phyloP scores from a whole-genome alignment of 2,329 filamentous ascomycete genomes.

The Penicillium sp. region DNA sequence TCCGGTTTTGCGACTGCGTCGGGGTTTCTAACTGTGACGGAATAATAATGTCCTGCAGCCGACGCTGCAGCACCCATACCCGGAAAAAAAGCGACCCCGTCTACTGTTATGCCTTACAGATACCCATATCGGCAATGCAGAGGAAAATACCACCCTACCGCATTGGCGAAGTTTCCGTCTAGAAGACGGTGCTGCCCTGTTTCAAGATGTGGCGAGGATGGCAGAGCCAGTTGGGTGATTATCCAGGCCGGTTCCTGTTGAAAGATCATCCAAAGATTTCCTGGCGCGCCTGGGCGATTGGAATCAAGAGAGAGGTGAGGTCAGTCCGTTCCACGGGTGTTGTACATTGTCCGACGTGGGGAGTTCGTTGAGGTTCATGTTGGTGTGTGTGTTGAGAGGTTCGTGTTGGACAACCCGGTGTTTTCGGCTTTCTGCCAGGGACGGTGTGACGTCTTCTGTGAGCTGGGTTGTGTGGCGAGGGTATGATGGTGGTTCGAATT shows the following conservation, averaged over 20 bases:
- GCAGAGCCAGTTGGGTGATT: not conserved
- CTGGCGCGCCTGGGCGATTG: not conserved
- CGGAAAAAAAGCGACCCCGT: not conserved
- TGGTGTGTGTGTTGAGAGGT: slow-evolving; percentile 18
- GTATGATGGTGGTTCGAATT: not conserved
- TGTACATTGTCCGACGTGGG: not conserved
- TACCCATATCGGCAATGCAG: no score
- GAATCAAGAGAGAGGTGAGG: not conserved
- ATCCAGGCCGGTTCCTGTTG: not conserved
- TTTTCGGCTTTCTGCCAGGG: slow-evolving; percentile 25
- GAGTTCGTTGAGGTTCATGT: slow-evolving; percentile 28
- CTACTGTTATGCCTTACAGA: not conserved
- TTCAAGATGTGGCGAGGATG: no score
- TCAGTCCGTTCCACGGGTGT: not conserved
- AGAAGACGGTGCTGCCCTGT: not conserved
- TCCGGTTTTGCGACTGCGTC: not conserved
- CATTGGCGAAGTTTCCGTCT: not conserved
- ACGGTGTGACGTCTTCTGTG: slow-evolving; percentile 3
- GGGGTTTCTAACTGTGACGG: not conserved
- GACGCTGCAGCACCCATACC: not conserved
- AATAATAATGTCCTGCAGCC: not conserved
- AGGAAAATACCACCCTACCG: not conserved
- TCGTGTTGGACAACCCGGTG: slow-evolving; percentile 41
- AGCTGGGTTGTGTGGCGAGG: not conserved
- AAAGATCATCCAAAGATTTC: no score